These are phyloP conservation scores for Suillus sp. DNA, from an alignment of 768 basidiomycete genomes.

Conservation along the genomic window DNA sequence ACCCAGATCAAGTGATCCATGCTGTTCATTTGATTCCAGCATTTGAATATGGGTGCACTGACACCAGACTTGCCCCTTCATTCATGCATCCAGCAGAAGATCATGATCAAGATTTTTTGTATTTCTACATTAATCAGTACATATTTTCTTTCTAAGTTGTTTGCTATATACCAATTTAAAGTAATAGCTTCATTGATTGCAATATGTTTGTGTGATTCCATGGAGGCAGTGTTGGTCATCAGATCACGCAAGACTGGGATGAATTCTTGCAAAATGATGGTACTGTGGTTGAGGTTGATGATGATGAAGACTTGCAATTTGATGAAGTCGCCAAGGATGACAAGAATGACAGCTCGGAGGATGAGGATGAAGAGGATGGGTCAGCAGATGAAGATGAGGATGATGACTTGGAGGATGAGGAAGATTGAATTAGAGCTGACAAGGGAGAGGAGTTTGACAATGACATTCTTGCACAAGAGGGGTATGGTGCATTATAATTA, in stretches of 20 bases:
- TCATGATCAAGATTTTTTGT: background rate
- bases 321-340: too few species aligned
- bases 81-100: background rate
- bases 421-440: background rate
- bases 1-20: conserved; percentile 32
- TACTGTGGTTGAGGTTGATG: too few species aligned
- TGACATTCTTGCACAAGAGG: conserved; percentile 2
- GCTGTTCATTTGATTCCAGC: background rate
- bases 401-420: background rate
- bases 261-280: too few species aligned
- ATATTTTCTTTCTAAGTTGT: background rate
- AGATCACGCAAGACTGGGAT: too few species aligned
- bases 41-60: background rate
- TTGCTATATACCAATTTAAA: too few species aligned
- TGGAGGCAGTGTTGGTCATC: too few species aligned
- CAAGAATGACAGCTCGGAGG: too few species aligned
- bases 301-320: too few species aligned
- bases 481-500: background rate
- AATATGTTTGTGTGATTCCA: too few species aligned
- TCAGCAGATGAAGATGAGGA: background rate
- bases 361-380: too few species aligned
- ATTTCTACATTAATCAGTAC: conserved; percentile 37
- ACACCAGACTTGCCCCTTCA: conserved; percentile 22
- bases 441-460: conserved; percentile 12
- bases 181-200: too few species aligned